Evolutionary conservation across 1,284 basidiomycete genomes (phyloP), one percentile per base, ranked within the genome.

Genomic region (Pisolithus thermaeus): DNA sequence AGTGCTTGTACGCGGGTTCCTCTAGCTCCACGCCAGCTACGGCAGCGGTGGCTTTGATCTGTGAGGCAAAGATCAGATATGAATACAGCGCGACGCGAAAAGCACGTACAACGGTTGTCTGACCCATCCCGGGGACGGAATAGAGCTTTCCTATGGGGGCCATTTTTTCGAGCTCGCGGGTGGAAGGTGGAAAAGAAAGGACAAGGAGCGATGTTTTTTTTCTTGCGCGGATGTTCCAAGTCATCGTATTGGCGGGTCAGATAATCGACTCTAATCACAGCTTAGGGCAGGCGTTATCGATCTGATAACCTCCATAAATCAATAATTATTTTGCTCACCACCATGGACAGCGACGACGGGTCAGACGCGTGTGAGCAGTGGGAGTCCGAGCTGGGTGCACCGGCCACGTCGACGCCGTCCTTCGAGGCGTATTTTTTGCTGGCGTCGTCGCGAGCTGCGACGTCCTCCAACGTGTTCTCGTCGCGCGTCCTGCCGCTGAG

Each of bases 391-490:
- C 20, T 37, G 25, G 56, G 60, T 20, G 60, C 55, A 42, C 52
- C 53, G 50, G 20, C 56, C 47, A 45, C 47, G 23, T 52, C 45
- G 16, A 73, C 75, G 47, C 77, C 84, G 16, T 69, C 77, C 62
- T 91, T 92, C 50, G 93, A 97, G 70, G 80, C 83, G 14, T 97
- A 94, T 70, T 92, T 97, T 64, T 74, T 78, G 16, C 77, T 83
- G 47, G 73, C 80, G 22, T 73, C 83, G 8, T 76, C 83, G 38
- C 76, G 84, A 14, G 69, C 80, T 1, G 78, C 79, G 52, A 93
- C 91, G 22, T 91, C 89, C 14, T 73, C 82, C 52, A 84, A 84
- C 61, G 78, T 89, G 45, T 91, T 91, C 65, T 89, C 91, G 0
- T 69, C 81, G 16, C 75, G 84, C 22, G 76, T 89, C 25, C 75